phyloP scores from a whole-genome alignment of 768 basidiomycete species.

The Boletus subcaerulescens region DNA sequence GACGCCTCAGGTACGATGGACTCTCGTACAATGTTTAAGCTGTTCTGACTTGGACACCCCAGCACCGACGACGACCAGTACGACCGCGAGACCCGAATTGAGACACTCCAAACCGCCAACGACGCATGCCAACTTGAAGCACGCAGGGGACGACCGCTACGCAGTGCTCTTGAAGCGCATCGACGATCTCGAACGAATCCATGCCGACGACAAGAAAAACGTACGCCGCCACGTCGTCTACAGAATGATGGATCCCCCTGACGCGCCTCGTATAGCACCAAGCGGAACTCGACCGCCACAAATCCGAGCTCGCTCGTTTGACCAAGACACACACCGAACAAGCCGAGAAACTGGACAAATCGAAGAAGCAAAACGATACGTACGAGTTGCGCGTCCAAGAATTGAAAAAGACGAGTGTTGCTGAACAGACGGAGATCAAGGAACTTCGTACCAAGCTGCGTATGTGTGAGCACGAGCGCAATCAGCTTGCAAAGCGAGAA shows the following conservation, averaged over 20 bases:
- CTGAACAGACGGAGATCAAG: conserved; percentile 62
- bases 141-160: conserved; percentile 43
- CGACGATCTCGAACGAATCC: conserved; percentile 60
- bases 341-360: conserved; percentile 52
- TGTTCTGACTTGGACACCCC: neutral
- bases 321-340: conserved; percentile 51
- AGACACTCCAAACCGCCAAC: conserved; percentile 25
- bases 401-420: conserved; percentile 45
- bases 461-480: conserved; percentile 53
- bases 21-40: neutral
- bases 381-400: conserved; percentile 63
- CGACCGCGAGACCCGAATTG: conserved; percentile 22
- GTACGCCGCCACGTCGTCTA: conserved; percentile 36
- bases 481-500: conserved; percentile 50
- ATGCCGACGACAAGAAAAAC: conserved; percentile 61
- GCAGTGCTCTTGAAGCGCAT: conserved; percentile 58
- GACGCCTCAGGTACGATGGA: conserved; percentile 40
- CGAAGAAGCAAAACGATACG: conserved; percentile 57
- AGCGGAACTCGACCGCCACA: conserved; percentile 56
- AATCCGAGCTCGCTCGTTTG: conserved; percentile 49
- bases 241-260: neutral
- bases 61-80: conserved; percentile 37
- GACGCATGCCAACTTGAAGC: conserved; percentile 9
- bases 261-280: conserved; percentile 45
- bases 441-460: conserved; percentile 59